Base-by-base conservation (phyloP, 1,284 basidiomycete genomes). In the Ustilago crameri region DNA sequence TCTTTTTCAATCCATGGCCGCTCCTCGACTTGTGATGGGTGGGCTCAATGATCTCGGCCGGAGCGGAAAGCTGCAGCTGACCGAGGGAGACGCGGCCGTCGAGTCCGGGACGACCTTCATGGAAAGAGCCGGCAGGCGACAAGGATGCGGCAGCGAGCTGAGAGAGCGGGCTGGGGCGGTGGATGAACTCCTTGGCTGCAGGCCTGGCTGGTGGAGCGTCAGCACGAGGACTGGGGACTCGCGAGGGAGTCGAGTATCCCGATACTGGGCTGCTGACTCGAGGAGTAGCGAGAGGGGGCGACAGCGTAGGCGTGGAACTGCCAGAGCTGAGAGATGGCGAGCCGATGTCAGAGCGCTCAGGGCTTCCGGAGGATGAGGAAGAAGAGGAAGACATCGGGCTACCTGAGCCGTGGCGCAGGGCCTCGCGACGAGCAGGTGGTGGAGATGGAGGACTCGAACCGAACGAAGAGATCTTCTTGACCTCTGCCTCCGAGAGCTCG, bases 401-500 rank as follows among this genome's bases (percentile, higher is more conserved):
- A 10, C 40, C 24, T 1, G 34, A 37, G 43, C 51, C 51, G 44
- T n/a, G 14, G 3, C 30, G 30, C 30, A 7, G 30, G 30, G 30
- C 30, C 7, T n/a, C 18, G 24, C 45, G 42, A 17, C 32, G 34
- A 38, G 20, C 47, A 37, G 22, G 22, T 5, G 5, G 22, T 37
- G 22, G 32, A 10, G 12, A 20, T 15, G n/a, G 17, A 9, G 41
- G 41, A 8, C 20, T 10, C 5, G 48, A 35, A 3, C 3, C 23
- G 3, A 42, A 35, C 18, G 56, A 23, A 8, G 41, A 47, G 27
- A 70, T 40, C 52, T 51, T 37, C 37, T 54, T 58, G 12, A 62
- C 68, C 41, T 71, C 51, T 14, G 50, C 58, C 38, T 55, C 54
- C 2, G 62, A 51, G 15, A 76, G 32, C 53, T 76, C 74, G 26